Evolutionary conservation across 768 basidiomycete genomes (phyloP), one percentile per base, ranked within the genome.

Genomic region (Boletus subparvulus): DNA sequence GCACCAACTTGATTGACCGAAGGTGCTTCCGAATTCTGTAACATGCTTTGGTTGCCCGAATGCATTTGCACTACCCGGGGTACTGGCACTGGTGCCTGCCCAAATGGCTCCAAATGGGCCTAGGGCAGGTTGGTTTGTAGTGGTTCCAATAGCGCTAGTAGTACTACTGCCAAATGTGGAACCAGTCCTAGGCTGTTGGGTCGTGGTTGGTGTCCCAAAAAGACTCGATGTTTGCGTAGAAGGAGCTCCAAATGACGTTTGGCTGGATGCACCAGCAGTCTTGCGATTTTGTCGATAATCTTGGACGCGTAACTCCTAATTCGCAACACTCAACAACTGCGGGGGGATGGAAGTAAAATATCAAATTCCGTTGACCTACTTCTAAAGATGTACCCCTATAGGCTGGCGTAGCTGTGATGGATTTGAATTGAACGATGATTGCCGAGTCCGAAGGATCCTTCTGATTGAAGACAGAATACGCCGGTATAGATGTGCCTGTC

Each of bases 341-440:
- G 3, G 35, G 14, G 19, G 16, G 33, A 47, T 9, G 5, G 19
- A 39, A 42, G 26, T 6, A 21, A 39, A 66, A 71, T 7, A 26
- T 39, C 24, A 26, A 35, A 12, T 13, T 42, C n/a, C 6, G 3
- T 50, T 26, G 47, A 47, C 77, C 45, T 61, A 85, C 90, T 78
- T 87, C 92, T 59, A 89, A 83, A 16, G 92, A 94, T 54, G 80
- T 84, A 40, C 86, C 86, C 54, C 79, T 73, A 67, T 93, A 94
- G n/a, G 80, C 80, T 13, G 88, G 88, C 80, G 89, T 90, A 60
- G 85, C 86, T 17, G 86, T 81, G 52, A 93, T 92, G 35, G 85
- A 80, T 71, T 94, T 91, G 70, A 88, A 95, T 56, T 89, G 86
- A 40, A 87, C 75, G 4, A 75, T 83, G 16, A 73, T 57, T 47